These are phyloP conservation scores for Lentinula guzmanii DNA, from an alignment of 768 basidiomycete species.

Conservation along the genomic window DNA sequence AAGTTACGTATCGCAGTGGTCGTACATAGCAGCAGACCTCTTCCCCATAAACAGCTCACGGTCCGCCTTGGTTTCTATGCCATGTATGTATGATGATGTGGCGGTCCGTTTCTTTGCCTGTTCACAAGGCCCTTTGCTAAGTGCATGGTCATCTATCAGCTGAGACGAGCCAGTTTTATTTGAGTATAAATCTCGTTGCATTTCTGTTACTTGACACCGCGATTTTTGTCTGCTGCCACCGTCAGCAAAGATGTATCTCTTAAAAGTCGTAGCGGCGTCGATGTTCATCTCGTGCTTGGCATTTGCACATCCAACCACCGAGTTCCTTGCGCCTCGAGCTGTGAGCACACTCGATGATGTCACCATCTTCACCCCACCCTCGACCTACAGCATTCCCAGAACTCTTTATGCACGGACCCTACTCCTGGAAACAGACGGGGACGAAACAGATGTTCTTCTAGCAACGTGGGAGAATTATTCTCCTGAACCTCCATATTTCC, in stretches of 20 bases:
- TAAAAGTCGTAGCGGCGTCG: not conserved
- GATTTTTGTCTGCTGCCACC: too few species aligned
- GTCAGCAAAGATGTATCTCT: not conserved
- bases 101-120: too few species aligned
- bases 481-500: conserved; percentile 15
- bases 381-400: conserved; percentile 12
- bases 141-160: too few species aligned
- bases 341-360: not conserved
- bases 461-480: conserved; percentile 16
- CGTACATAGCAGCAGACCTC: too few species aligned
- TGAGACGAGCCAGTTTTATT: too few species aligned
- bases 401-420: conserved; percentile 15
- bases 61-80: too few species aligned
- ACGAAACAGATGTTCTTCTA: conserved; percentile 14
- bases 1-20: too few species aligned
- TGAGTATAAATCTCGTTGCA: too few species aligned
- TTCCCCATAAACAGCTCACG: too few species aligned
- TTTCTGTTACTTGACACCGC: too few species aligned
- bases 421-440: conserved; percentile 11
- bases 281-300: not conserved
- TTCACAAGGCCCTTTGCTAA: too few species aligned
- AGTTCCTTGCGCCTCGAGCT: not conserved
- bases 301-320: not conserved
- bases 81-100: too few species aligned
- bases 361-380: conserved; percentile 13